Evolutionary conservation across 495 filamentous ascomycete species (phyloP), one percentile per base, ranked within the genome.

Genomic region (Aspergillus ellipticus): DNA sequence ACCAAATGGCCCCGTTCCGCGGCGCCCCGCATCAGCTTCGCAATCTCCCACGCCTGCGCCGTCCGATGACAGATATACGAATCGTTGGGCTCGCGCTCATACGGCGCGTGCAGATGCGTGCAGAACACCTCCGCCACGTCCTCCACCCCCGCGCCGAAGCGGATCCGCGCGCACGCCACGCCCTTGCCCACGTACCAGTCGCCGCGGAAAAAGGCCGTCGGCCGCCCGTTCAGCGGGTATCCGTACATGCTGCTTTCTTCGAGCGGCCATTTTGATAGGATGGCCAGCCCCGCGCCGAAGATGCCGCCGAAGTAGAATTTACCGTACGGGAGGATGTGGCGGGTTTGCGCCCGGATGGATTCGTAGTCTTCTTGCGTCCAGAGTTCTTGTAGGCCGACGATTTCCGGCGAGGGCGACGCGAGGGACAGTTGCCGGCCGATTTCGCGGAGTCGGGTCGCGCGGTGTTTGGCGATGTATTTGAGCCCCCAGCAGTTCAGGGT

Each of bases 401-500:
- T 94, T 49, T 95, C 83, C 19, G 92, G 89, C 13, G 79, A 66
- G 0, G 91, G 89, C 33, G 77, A 70, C 50, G 85, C 75, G 6
- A 79, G 65, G 58, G 89, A 85, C 28, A 96, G 79, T 50, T 84
- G 83, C 45, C 82, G 81, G 45, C 92, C 91, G 59, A 98, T 96
- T 68, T 96, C 90, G 10, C 78, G 66, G 45, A 97, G 81, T 31
- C 94, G 91, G 65, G 88, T 89, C 60, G 79, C 76, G 53, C 93
- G 90, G 59, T 87, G 79, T 62, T 85, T 86, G 56, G 91, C 83
- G 60, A 97, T 78, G 72, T 84, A 94, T 69, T 96, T 94, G 53
- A 97, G 83, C 41, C 94, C 94, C 92, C 94, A 97, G 83, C 90
- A 95, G 69, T 98, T 98, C 67, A 95, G 84, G 3, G 88, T 89